A percentile compares a stretch with the other conserved stretches of the same genome.
These are phyloP conservation scores for Vaccinium corymbosum DNA, from an alignment of 148 eudicot species.

Conservation along the genomic window DNA sequence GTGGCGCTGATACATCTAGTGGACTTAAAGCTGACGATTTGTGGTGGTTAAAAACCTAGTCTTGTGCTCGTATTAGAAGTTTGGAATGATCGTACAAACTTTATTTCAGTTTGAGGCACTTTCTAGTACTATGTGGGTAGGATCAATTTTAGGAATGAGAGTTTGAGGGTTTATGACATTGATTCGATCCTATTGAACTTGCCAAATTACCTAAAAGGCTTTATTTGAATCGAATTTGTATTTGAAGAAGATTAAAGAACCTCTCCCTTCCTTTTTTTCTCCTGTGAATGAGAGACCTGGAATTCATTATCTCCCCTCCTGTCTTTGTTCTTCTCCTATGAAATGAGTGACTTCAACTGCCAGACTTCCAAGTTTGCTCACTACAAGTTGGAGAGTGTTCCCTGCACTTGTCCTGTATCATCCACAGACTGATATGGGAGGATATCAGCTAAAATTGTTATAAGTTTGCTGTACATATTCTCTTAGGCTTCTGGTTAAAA, in stretches of 20 bases:
- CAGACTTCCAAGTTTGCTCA: neutral
- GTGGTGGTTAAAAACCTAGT: neutral
- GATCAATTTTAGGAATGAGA: neutral
- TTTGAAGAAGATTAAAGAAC: too few species aligned
- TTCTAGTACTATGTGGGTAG: neutral
- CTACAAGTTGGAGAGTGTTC: neutral
- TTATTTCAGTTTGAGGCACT: neutral
- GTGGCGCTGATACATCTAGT: neutral
- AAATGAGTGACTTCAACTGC: neutral
- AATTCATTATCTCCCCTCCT: neutral
- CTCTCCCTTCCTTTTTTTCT: too few species aligned
- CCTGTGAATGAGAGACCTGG: neutral
- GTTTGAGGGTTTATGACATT: neutral
- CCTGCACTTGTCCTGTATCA: neutral
- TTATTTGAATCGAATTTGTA: neutral
- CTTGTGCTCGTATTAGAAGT: neutral
- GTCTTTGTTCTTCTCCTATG: neutral
- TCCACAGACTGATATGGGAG: neutral
- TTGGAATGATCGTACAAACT: neutral
- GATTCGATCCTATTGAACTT: neutral
- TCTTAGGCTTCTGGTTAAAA: neutral
- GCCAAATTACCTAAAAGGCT: neutral
- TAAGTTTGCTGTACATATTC: neutral
- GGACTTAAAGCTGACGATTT: neutral
- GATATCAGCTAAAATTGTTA: neutral